Evolutionary conservation across 495 filamentous ascomycete genomes (phyloP), one percentile per base, ranked within the genome.

Genomic region (Elasticomyces elasticus): DNA sequence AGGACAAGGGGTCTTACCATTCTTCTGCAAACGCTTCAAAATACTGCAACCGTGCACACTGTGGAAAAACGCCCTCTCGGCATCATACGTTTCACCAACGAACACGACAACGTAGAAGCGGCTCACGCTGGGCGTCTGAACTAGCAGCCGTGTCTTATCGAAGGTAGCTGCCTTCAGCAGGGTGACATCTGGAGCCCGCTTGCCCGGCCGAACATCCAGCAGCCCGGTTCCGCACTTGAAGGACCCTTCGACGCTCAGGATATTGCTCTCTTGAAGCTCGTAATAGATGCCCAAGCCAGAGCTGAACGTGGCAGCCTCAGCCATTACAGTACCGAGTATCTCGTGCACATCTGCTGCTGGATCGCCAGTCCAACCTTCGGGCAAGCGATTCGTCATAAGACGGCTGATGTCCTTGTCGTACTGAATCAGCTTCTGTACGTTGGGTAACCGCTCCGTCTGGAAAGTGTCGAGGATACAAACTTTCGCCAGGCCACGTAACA

Each of bases 231-330:
- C 35, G 31, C 45, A 37, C 17, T 22, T n/a, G 38, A 67, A 53
- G 5, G 66, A 64, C 2, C 65, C 59, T 2, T 55, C 46, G 42
- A 55, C 19, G n/a, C 27, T 49, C 45, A 49, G 23, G 1, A 64
- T 47, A 52, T 70, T 72, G 1, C 71, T 52, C 10, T 46, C 55
- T 31, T 73, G 67, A 11, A 52, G 46, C 24, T 64, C 50, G 45
- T 74, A 75, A 24, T 52, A 67, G 51, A 75, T 75, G 9, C 69
- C 70, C 28, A 75, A 59, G 0, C 73, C 73, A 31, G 67, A 72
- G 17, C 56, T 74, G 56, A 75, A 75, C 12, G 66, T 61, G 12
- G 67, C 67, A 12, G 65, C 64, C 59, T 74, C 69, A 1, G 68
- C 63, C 64, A 75, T 65, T 2, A 72, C 59, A 4, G 49, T 26